Evolutionary conservation across 192 early-diverging fungal genomes (phyloP).

Genomic region (Backusella parvicylindrica): DNA sequence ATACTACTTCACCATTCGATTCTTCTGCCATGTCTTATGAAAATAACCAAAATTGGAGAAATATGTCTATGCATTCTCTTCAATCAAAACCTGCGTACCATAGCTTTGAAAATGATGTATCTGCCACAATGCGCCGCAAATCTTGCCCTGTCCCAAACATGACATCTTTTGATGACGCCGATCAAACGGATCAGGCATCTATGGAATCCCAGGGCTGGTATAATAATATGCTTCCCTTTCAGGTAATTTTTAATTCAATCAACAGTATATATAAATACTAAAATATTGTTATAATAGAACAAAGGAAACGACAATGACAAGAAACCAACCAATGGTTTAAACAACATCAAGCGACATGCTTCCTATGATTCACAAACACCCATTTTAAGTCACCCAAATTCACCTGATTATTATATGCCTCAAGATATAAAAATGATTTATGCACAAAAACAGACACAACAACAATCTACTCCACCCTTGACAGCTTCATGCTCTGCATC

Average conservation of each 20-base stretch:
- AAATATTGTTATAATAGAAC: background rate
- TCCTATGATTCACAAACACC: slow-evolving; percentile 10
- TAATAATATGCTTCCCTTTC: background rate
- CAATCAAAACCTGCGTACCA: background rate
- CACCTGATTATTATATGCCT: slow-evolving; percentile 8
- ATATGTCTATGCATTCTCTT: background rate
- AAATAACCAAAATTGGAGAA: background rate
- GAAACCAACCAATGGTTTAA: background rate
- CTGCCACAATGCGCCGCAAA: background rate
- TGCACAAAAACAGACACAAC: background rate
- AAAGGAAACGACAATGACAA: background rate
- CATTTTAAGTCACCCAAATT: background rate
- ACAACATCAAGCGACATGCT: background rate
- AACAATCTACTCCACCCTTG: background rate
- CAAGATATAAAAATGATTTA: slow-evolving; percentile 6
- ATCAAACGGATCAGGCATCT: background rate
- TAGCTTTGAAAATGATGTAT: background rate
- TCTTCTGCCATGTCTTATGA: background rate
- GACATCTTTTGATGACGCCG: background rate
- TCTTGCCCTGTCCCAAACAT: slow-evolving; percentile 4
- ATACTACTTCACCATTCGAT: background rate
- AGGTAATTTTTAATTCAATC: background rate
- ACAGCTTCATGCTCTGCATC: slow-evolving; percentile 12
- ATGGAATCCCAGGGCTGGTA: background rate
- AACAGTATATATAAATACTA: background rate